Evolutionary conservation across 768 basidiomycete species (phyloP).

Genomic region (Tephrocybe sp.): DNA sequence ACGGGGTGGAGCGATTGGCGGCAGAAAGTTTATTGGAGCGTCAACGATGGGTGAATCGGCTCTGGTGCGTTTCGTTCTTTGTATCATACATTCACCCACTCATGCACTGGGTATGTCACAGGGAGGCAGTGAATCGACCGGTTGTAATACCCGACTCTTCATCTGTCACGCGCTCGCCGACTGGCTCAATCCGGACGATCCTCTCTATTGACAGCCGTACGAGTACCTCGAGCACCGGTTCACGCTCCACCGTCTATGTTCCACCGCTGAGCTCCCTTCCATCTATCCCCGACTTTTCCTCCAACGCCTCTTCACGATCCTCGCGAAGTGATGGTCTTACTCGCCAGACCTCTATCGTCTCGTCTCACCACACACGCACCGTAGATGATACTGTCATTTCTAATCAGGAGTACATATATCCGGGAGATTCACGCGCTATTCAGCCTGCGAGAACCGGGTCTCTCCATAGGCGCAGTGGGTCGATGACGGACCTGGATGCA

Average conservation of each 20-base stretch:
- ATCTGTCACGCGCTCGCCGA: slow-evolving; percentile 50
- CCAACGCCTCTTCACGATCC: slow-evolving; percentile 27
- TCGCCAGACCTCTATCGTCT: slow-evolving; percentile 46
- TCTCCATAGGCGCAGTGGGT: slow-evolving; percentile 60
- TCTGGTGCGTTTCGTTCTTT: slow-evolving; percentile 62
- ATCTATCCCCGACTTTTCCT: slow-evolving; percentile 64
- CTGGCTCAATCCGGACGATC: slow-evolving; percentile 69
- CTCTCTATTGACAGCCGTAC: slow-evolving; percentile 49
- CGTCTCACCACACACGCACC: slow-evolving; percentile 63
- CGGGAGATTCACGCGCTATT: slow-evolving; percentile 73
- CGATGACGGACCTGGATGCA: slow-evolving; percentile 70
- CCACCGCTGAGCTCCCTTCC: slow-evolving; percentile 73
- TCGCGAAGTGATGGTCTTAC: slow-evolving; percentile 28
- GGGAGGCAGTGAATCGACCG: slow-evolving; percentile 77
- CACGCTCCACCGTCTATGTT: slow-evolving; percentile 74
- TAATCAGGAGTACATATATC: slow-evolving; percentile 66
- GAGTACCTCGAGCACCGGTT: slow-evolving; percentile 50
- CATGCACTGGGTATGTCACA: slow-evolving; percentile 26
- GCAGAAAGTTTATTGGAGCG: slow-evolving; percentile 87
- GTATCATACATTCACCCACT: slow-evolving; percentile 1
- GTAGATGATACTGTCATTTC: slow-evolving; percentile 75
- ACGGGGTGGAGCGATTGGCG: slow-evolving; percentile 86
- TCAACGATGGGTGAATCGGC: slow-evolving; percentile 87
- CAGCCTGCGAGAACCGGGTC: slow-evolving; percentile 53
- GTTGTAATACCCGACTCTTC: slow-evolving; percentile 44